Evolutionary conservation across 2,329 filamentous ascomycete species (phyloP), one percentile per base, ranked within the genome.

Genomic region (Aspergillus ochraceoroseus): DNA sequence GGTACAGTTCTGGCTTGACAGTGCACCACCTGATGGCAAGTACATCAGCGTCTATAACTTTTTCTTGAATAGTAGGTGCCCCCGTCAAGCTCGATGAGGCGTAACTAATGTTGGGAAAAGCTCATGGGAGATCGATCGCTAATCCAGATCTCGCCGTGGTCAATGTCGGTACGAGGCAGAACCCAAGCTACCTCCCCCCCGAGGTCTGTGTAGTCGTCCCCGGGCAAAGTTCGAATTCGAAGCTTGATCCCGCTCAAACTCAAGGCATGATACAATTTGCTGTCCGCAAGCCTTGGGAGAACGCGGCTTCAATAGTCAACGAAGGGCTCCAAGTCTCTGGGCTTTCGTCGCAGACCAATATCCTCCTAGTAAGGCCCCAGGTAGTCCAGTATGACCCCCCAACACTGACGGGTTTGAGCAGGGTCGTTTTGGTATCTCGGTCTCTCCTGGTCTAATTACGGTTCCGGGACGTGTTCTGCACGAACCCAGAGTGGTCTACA

Each of bases 191-290:
- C 51, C 63, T 85, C 25, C 83, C 85, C 0, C 75, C 77, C 0
- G 83, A 89, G 57, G 66, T 80, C 4, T 80, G 84, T 47, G 61
- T 67, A 3, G 73, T 92, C 2, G 57, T 79, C 6, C 71, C 76
- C 1, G 84, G 83, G 0, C 85, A 92, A 55, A 62, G 75, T 0
- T 71, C 80, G 13, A 77, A 75, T 25, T 66, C 74, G 3, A 79
- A 80, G 52, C 68, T 89, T 11, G 71, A 60, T 0, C 67, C 73
- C 0, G 61, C 70, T 0, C 83, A 90, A 55, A 85, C 83, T 0
- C 70, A 74, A 0, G 55, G 66, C 0, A 89, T 92, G 85, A 78
- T 90, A 30, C 65, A 66, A 0, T 86, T 87, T 57, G 83, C 87
- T 1, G 85, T 83, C 41, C 75, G 83, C 3, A 66, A 66, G 0